A percentile compares a stretch with the other conserved stretches of the same genome.
phyloP scores from a whole-genome alignment of 164 flowering plant species.

The Umbellularia californica region DNA sequence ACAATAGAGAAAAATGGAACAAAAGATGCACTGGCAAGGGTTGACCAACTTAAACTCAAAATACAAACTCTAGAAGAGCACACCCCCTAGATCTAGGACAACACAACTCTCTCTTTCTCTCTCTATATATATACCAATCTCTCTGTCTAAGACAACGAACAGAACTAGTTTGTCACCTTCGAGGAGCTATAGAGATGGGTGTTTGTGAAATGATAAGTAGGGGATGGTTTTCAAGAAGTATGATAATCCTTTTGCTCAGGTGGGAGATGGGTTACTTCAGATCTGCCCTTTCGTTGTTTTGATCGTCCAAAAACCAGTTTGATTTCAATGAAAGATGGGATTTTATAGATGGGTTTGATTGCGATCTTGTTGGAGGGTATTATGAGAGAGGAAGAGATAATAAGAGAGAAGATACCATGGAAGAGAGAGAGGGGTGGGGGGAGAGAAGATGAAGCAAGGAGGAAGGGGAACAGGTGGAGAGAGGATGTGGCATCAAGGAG shows the following conservation, averaged over 20 bases:
- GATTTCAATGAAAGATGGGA: background rate
- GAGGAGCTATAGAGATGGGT: background rate
- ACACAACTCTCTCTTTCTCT: background rate
- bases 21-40: background rate
- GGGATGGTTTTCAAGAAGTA: background rate
- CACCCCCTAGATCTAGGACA: background rate
- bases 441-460: background rate
- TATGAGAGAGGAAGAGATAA: slow-evolving; percentile 4
- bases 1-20: background rate
- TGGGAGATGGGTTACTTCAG: background rate
- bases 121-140: background rate
- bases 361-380: background rate
- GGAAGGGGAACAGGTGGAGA: slow-evolving; percentile 17
- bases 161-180: background rate
- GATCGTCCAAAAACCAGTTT: background rate
- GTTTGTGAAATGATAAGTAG: background rate
- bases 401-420: background rate
- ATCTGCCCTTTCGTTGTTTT: slow-evolving; percentile 1
- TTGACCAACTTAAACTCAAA: background rate
- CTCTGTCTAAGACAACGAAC: background rate
- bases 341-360: background rate
- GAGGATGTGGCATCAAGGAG: slow-evolving; percentile 29
- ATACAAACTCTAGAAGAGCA: background rate
- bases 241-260: background rate
- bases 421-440: no score